These are phyloP conservation scores for Salix udensis DNA, from an alignment of 345 rosid species.

Conservation along the genomic window DNA sequence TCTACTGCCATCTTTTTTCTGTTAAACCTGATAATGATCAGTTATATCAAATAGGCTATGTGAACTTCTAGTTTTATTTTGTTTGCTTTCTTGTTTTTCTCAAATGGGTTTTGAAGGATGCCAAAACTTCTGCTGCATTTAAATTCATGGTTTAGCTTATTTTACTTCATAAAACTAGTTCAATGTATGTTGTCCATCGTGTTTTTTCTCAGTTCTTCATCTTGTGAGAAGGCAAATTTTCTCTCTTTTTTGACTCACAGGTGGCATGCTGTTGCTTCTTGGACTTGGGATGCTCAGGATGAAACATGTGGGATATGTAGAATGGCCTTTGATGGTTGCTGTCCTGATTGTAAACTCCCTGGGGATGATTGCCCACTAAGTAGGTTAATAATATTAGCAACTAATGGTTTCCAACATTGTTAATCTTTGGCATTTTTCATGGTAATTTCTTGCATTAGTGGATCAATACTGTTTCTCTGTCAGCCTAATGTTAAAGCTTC, in stretches of 20 bases:
- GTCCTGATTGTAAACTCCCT: conserved; percentile 86
- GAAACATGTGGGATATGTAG: conserved; percentile 96
- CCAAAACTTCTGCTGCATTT: not conserved
- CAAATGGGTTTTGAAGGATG: not conserved
- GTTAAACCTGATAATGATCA: not conserved
- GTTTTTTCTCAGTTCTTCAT: not conserved
- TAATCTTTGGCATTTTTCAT: too few relatives aligned
- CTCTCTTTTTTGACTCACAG: conserved; percentile 24
- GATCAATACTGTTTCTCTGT: not conserved
- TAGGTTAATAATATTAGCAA: conserved; percentile 21
- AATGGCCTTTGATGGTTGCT: conserved; percentile 96
- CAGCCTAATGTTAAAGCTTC: not conserved
- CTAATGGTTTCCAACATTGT: too few relatives aligned
- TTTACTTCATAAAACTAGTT: not conserved
- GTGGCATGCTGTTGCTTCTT: conserved; percentile 95
- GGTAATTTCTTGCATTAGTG: not conserved
- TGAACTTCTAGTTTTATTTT: not conserved
- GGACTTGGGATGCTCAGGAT: conserved; percentile 98
- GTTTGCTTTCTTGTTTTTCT: too few relatives aligned
- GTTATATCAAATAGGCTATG: not conserved
- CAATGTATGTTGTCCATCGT: not conserved
- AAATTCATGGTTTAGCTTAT: not conserved
- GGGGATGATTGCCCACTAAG: conserved; percentile 93
- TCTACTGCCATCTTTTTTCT: not conserved
- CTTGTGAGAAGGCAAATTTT: not conserved